phyloP scores from a whole-genome alignment of 208 protist species.

The Wallacemonas sp. region DNA sequence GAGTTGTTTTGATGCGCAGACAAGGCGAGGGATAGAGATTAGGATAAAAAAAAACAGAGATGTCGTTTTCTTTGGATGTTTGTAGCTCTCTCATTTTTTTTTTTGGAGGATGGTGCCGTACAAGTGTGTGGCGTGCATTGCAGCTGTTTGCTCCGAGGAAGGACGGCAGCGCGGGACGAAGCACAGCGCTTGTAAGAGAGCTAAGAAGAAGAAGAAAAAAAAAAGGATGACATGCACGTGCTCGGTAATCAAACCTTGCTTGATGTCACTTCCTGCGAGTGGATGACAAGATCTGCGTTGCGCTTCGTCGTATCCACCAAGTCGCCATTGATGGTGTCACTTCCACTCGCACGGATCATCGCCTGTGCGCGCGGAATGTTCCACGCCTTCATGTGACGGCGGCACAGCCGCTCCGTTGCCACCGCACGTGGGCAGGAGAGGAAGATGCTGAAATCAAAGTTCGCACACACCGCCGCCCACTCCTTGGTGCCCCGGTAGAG shows the following conservation, averaged over 20 bases:
- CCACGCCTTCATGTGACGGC: slow-evolving; percentile 76
- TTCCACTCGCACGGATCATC: slow-evolving; percentile 56
- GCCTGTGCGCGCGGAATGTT: slow-evolving; percentile 41
- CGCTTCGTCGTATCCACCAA: slow-evolving; percentile 51
- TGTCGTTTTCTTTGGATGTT: too few relatives aligned
- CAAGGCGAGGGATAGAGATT: too few relatives aligned
- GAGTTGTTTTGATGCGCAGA: too few relatives aligned
- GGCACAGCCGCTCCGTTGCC: slow-evolving; percentile 50
- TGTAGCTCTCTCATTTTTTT: too few relatives aligned
- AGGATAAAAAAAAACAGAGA: too few relatives aligned
- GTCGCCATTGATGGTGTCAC: slow-evolving; percentile 71
- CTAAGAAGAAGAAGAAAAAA: slow-evolving; percentile 18
- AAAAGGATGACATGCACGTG: neutral
- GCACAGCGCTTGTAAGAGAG: too few relatives aligned
- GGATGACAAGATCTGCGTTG: slow-evolving; percentile 54
- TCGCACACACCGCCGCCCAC: slow-evolving; percentile 59
- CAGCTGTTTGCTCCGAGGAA: too few relatives aligned
- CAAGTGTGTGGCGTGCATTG: too few relatives aligned
- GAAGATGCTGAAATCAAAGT: slow-evolving; percentile 67
- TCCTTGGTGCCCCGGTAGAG: slow-evolving; percentile 52
- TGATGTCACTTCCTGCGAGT: slow-evolving; percentile 31
- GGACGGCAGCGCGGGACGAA: too few relatives aligned
- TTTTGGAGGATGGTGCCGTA: too few relatives aligned
- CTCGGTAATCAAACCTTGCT: neutral
- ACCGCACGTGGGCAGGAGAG: slow-evolving; percentile 35